Evolutionary conservation across 2,329 filamentous ascomycete species (phyloP).

Genomic region (Aspergillus niger): DNA sequence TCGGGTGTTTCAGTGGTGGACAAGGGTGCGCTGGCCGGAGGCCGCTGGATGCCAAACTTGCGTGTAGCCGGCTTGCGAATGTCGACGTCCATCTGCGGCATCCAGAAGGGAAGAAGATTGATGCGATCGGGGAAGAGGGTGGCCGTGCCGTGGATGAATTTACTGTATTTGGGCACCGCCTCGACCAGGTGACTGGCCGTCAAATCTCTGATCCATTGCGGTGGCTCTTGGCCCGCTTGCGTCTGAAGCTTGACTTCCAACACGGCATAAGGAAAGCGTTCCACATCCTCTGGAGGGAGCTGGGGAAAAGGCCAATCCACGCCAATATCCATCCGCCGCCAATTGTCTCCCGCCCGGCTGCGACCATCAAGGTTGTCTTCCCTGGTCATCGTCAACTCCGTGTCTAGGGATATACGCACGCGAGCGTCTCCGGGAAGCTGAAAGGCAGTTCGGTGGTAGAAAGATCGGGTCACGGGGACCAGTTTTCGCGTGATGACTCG

Average conservation of each 20-base stretch:
- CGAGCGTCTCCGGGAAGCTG: conserved; percentile 94
- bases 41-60: conserved; percentile 85
- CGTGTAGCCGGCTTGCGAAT: conserved; percentile 90
- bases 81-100: conserved; percentile 96
- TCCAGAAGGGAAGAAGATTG: conserved; percentile 91
- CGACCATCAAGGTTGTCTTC: conserved; percentile 92
- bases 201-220: conserved; percentile 93
- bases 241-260: conserved; percentile 98
- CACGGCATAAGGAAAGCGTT: conserved; percentile 92
- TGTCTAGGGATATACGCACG: conserved; percentile 95
- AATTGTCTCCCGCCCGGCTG: conserved; percentile 78
- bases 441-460: conserved; percentile 98
- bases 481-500: conserved; percentile 85
- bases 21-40: conserved; percentile 71
- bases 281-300: conserved; percentile 78
- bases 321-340: conserved; percentile 95
- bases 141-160: conserved; percentile 95
- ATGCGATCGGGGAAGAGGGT: conserved; percentile 85
- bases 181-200: conserved; percentile 93
- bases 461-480: conserved; percentile 86
- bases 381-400: conserved; percentile 89
- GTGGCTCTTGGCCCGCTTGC: conserved; percentile 89
- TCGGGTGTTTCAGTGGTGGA: conserved; percentile 77
- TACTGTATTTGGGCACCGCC: conserved; percentile 98
- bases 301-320: conserved; percentile 95